These are phyloP conservation scores for Pseudonitzschia delicatissima DNA, from an alignment of 108 stramenopile species.

Conservation along the genomic window DNA sequence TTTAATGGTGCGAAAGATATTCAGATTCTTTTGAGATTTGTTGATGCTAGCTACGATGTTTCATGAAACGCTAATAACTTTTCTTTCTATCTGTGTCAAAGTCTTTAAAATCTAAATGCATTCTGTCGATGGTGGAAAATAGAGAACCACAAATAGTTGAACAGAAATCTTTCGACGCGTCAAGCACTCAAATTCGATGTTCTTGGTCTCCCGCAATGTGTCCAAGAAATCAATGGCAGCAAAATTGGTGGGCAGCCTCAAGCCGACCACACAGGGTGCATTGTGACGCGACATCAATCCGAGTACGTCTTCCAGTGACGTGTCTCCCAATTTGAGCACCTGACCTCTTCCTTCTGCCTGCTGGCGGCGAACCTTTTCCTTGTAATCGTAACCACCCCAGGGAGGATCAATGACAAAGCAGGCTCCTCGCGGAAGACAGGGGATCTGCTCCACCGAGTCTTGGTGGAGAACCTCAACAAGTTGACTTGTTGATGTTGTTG, in stretches of 20 bases:
- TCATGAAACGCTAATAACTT: too few species aligned
- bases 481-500: background rate
- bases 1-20: too few species aligned
- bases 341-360: conserved; percentile 15
- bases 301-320: conserved; percentile 38
- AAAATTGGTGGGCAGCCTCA: conserved; percentile 37
- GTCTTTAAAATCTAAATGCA: too few species aligned
- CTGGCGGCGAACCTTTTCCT: conserved; percentile 10
- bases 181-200: conserved; percentile 13
- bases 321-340: conserved; percentile 25
- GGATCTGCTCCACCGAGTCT: conserved; percentile 39
- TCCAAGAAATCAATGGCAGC: conserved; percentile 13
- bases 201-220: background rate
- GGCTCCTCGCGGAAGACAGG: conserved; percentile 9
- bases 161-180: conserved; percentile 33
- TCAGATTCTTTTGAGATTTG: too few species aligned
- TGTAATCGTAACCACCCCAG: conserved; percentile 50
- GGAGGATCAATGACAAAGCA: conserved; percentile 50
- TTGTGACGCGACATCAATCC: conserved; percentile 8
- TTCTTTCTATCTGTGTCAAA: too few species aligned
- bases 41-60: too few species aligned
- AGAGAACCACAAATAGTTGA: conserved; percentile 37
- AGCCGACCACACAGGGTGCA: conserved; percentile 26
- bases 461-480: conserved; percentile 29
- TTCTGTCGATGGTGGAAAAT: background rate